A percentile compares a stretch with the other conserved stretches of the same genome.
Evolutionary conservation across 2,329 filamentous ascomycete genomes (phyloP).

Genomic region (Metarhizium brunneum): DNA sequence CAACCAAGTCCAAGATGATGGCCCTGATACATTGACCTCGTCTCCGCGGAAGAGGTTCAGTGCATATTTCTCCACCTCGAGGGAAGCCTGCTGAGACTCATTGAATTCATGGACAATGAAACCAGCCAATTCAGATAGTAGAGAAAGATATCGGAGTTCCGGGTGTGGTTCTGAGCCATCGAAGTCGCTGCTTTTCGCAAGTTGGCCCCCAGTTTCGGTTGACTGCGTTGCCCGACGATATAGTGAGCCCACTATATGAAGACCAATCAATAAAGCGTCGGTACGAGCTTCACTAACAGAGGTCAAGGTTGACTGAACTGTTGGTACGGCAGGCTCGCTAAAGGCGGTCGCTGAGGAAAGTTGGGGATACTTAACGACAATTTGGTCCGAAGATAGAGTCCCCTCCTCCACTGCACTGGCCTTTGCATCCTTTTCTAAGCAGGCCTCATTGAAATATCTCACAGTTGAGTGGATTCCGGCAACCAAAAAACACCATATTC

Average conservation of each 20-base stretch:
- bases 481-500: conserved; percentile 28
- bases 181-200: conserved; percentile 25
- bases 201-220: conserved; percentile 9
- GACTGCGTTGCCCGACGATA: conserved; percentile 30
- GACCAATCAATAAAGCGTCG: conserved; percentile 28
- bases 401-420: conserved; percentile 10
- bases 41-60: conserved; percentile 29
- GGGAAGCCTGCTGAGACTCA: conserved; percentile 24
- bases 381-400: conserved; percentile 6
- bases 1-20: conserved; percentile 22
- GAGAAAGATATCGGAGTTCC: conserved; percentile 26
- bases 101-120: conserved; percentile 27
- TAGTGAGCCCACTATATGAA: conserved; percentile 28
- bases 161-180: conserved; percentile 14
- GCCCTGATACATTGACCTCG: neutral
- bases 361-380: conserved; percentile 18
- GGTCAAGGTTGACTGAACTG: conserved; percentile 4
- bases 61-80: conserved; percentile 23
- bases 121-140: conserved; percentile 25
- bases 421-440: conserved; percentile 13
- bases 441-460: conserved; percentile 33
- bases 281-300: conserved; percentile 19
- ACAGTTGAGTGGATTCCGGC: conserved; percentile 25
- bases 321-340: conserved; percentile 1
- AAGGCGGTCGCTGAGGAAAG: conserved; percentile 13